Base-by-base conservation (phyloP, 2,329 filamentous ascomycete genomes). In the Akanthomyces lecanii region DNA sequence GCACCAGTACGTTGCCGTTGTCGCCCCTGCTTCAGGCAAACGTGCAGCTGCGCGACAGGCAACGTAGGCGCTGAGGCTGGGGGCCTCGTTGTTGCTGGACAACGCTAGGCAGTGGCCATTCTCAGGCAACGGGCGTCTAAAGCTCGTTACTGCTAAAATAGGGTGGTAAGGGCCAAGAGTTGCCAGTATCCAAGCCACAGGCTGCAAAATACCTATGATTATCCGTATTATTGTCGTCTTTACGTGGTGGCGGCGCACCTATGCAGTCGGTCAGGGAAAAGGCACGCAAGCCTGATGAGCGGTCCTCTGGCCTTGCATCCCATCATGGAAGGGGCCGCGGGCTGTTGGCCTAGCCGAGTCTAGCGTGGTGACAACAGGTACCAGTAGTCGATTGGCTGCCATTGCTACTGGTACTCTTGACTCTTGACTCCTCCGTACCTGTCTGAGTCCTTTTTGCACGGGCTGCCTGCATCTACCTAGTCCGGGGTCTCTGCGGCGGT, bases 1-100 rank as follows among this genome's bases (percentile, higher is more conserved):
- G 33, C 10, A 36, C 33, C 33, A 36, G 33, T 33, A n/a, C n/a
- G 28, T 47, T 36, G 54, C 36, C 16, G 16, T 38, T 48, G 18
- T 58, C 11, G 42, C 42, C 40, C 18, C 54, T 47, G 54, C 25
- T 44, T 56, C 48, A 12, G 12, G 40, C 42, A 57, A 45, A 25
- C n/a, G 36, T 28, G 23, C 53, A 55, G 38, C 25, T 16, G 40
- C 40, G 33, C 3, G 25, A 23, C 25, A n/a, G 36, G 23, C 54
- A 33, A 45, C 25, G 40, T 57, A 23, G 54, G n/a, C 40, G 54
- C 54, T 57, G 54, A 36, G 54, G 40, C 53, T 56, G 53, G 23
- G 53, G 38, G 36, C 23, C 23, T 28, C 28, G 18, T 14, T 51
- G 48, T 25, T 25, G 28, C 21, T 28, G 48, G 48, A 51, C 25